These are phyloP conservation scores for Rubroboletus pulcherrimus DNA, from an alignment of 768 basidiomycete species.

Conservation along the genomic window DNA sequence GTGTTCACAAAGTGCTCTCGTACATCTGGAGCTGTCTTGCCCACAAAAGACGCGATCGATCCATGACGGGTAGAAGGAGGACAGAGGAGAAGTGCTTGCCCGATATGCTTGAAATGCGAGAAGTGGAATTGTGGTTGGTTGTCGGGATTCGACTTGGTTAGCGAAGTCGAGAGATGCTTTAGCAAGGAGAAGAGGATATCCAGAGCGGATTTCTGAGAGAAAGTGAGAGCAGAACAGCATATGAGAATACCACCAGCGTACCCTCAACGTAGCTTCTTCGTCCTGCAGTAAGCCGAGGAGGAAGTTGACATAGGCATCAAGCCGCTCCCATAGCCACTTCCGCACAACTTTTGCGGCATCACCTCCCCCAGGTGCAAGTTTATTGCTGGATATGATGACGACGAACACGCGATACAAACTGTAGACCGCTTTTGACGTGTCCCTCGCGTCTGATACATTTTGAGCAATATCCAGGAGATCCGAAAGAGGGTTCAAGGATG, in stretches of 20 bases:
- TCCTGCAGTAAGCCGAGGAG: slow-evolving; percentile 71
- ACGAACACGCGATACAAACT: slow-evolving; percentile 79
- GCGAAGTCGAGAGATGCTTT: slow-evolving; percentile 70
- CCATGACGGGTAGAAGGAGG: slow-evolving; percentile 43
- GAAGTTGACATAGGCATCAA: slow-evolving; percentile 67
- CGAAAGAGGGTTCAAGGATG: slow-evolving; percentile 73
- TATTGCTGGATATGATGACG: slow-evolving; percentile 53
- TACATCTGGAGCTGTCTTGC: slow-evolving; percentile 54
- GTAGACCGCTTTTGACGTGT: slow-evolving; percentile 73
- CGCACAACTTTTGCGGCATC: slow-evolving; percentile 60
- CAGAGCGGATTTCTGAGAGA: slow-evolving; percentile 58
- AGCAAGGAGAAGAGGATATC: slow-evolving; percentile 74
- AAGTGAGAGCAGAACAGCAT: slow-evolving; percentile 1
- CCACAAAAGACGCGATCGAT: slow-evolving; percentile 24
- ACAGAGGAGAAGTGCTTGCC: slow-evolving; percentile 56
- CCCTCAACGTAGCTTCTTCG: slow-evolving; percentile 70
- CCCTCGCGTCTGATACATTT: slow-evolving; percentile 45
- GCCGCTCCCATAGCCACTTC: slow-evolving; percentile 74
- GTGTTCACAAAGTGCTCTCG: slow-evolving; percentile 59
- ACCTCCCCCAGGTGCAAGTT: slow-evolving; percentile 47
- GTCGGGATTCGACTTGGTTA: slow-evolving; percentile 41
- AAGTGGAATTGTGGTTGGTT: slow-evolving; percentile 63
- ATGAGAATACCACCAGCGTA: slow-evolving; percentile 35
- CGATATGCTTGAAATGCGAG: slow-evolving; percentile 62
- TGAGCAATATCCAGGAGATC: slow-evolving; percentile 65